A percentile compares a stretch with the other conserved stretches of the same genome.
Evolutionary conservation across 768 basidiomycete genomes (phyloP).

Genomic region (Clavulina sp.): DNA sequence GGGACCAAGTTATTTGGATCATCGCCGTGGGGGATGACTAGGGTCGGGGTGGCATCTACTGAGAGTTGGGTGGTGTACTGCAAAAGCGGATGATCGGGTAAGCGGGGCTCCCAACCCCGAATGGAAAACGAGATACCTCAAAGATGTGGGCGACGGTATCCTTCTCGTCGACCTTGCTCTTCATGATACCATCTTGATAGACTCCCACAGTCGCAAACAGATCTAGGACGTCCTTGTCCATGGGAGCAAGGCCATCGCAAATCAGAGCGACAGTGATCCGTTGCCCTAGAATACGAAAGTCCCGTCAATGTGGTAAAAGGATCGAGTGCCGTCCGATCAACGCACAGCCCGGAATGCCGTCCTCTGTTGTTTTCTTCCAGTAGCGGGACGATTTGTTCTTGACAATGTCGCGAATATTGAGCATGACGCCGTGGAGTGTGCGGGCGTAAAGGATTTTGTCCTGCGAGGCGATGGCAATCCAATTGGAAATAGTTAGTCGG

Average conservation of each 20-base stretch:
- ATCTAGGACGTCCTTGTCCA: conserved; percentile 82
- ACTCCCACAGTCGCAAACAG: conserved; percentile 78
- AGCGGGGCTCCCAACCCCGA: neutral
- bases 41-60: conserved; percentile 74
- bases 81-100: conserved; percentile 1
- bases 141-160: conserved; percentile 89
- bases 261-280: conserved; percentile 26
- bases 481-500: neutral
- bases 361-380: conserved; percentile 69
- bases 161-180: conserved; percentile 59
- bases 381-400: conserved; percentile 89
- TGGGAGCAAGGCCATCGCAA: conserved; percentile 81
- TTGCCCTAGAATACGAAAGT: neutral
- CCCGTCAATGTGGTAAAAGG: neutral
- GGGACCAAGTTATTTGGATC: conserved; percentile 88
- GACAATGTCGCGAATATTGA: conserved; percentile 94
- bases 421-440: conserved; percentile 89
- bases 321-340: neutral
- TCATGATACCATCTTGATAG: conserved; percentile 92
- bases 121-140: conserved; percentile 34
- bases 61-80: conserved; percentile 96
- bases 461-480: neutral
- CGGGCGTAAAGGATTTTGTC: conserved; percentile 21
- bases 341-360: conserved; percentile 57
- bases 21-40: conserved; percentile 76